phyloP scores from a whole-genome alignment of 2,329 filamentous ascomycete species.

The Pestalotiopsis fici region DNA sequence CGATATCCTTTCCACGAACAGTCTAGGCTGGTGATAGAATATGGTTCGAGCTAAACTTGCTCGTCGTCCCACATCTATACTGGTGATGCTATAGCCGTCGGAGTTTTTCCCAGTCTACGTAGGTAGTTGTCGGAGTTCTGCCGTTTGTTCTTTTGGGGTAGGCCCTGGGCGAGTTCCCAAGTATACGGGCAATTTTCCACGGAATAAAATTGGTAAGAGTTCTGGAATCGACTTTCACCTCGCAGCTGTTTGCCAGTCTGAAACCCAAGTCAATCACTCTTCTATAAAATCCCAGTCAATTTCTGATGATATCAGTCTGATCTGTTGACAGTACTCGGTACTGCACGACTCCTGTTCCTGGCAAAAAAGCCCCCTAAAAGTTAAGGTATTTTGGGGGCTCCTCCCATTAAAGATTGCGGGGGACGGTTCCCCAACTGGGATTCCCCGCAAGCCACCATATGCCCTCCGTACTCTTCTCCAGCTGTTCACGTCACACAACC shows the following conservation, averaged over 20 bases:
- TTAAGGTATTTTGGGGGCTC: background rate
- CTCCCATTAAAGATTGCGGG: conserved; percentile 1
- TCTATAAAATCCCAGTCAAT: too few relatives aligned
- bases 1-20: conserved; percentile 1
- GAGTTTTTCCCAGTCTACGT: background rate
- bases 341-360: background rate
- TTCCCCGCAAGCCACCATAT: conserved; percentile 7
- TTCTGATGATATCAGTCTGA: too few relatives aligned
- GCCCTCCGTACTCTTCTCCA: background rate
- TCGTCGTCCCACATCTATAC: conserved; percentile 4
- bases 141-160: background rate
- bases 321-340: too few relatives aligned
- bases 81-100: conserved; percentile 3
- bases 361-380: background rate
- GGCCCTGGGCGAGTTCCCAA: background rate
- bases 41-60: background rate
- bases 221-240: too few relatives aligned
- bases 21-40: background rate
- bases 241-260: too few relatives aligned
- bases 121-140: background rate
- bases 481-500: conserved; percentile 5
- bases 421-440: conserved; percentile 5
- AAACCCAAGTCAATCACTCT: too few relatives aligned
- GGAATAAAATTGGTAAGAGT: background rate
- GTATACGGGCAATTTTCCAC: background rate